These are phyloP conservation scores for Termitomyces sp. DNA, from an alignment of 768 basidiomycete species.

Conservation along the genomic window DNA sequence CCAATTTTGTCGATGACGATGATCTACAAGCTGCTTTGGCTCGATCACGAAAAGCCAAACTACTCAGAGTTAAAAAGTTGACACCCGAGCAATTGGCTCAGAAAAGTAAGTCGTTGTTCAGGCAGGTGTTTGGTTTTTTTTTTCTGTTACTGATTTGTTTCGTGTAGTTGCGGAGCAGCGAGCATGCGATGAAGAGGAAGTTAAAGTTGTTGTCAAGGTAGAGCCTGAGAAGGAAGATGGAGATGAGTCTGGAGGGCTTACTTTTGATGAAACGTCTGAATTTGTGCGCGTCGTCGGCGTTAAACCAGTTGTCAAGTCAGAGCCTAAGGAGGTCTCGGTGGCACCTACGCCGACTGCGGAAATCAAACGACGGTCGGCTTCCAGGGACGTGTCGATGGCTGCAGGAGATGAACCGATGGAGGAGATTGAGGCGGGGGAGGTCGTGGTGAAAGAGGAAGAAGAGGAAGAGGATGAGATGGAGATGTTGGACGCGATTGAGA, in stretches of 20 bases:
- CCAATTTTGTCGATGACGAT: slow-evolving; percentile 96
- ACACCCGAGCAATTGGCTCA: slow-evolving; percentile 80
- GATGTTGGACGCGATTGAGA: slow-evolving; percentile 76
- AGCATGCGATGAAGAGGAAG: slow-evolving; percentile 42
- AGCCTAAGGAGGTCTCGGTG: slow-evolving; percentile 32
- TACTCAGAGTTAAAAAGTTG: slow-evolving; percentile 70
- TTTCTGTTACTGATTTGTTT: too few species aligned
- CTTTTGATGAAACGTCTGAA: slow-evolving; percentile 95
- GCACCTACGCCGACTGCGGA: slow-evolving; percentile 16
- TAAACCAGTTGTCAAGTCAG: slow-evolving; percentile 50
- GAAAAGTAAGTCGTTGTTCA: slow-evolving; percentile 46
- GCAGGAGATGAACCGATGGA: slow-evolving; percentile 58
- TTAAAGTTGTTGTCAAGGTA: slow-evolving; percentile 31
- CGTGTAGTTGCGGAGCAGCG: slow-evolving; percentile 60
- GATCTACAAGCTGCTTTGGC: slow-evolving; percentile 93
- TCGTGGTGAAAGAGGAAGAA: slow-evolving; percentile 75
- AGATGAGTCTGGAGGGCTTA: slow-evolving; percentile 54
- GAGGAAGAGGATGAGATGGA: slow-evolving; percentile 62
- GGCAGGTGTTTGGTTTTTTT: too few species aligned
- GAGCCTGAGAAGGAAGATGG: slow-evolving; percentile 34
- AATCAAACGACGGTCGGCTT: slow-evolving; percentile 32
- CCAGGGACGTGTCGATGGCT: slow-evolving; percentile 52
- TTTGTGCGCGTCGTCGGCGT: slow-evolving; percentile 85
- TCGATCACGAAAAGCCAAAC: slow-evolving; percentile 75
- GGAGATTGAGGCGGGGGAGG: slow-evolving; percentile 81